phyloP scores from a whole-genome alignment of 768 basidiomycete genomes.

The Trametes cingulata region DNA sequence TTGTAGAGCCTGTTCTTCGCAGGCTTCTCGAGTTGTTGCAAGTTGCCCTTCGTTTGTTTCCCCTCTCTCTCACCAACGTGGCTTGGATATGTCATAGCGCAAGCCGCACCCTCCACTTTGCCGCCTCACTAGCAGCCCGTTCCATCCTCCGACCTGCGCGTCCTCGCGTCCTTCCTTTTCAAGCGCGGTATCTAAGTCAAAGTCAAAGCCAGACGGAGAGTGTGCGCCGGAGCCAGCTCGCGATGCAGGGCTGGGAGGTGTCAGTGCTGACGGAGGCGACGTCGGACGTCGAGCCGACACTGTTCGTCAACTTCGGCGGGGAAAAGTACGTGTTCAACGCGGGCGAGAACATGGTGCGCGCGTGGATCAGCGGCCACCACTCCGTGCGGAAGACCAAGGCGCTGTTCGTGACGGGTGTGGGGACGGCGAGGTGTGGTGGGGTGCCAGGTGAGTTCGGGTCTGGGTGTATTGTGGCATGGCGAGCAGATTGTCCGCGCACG shows the following conservation, averaged over 20 bases:
- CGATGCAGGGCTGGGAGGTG: constrained; percentile 49
- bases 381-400: constrained; percentile 68
- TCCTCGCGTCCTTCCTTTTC: neutral
- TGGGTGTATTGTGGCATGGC: neutral
- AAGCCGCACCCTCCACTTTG: neutral
- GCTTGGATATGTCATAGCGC: constrained; percentile 18
- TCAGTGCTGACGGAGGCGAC: constrained; percentile 58
- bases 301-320: constrained; percentile 73
- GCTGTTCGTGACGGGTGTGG: constrained; percentile 71
- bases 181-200: too few species aligned
- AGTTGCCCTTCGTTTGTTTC: neutral
- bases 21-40: neutral
- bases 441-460: constrained; percentile 60
- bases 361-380: constrained; percentile 66
- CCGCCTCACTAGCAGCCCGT: neutral
- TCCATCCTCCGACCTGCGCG: neutral
- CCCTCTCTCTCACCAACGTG: constrained; percentile 1
- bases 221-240: neutral
- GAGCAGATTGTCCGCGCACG: neutral
- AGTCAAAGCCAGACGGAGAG: too few species aligned
- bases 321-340: constrained; percentile 88
- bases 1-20: too few species aligned
- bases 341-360: constrained; percentile 77
- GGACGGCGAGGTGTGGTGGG: constrained; percentile 65
- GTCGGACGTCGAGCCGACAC: constrained; percentile 79